Evolutionary conservation across 805 yeast species (phyloP).

Genomic region (Lipomyces orientalis): DNA sequence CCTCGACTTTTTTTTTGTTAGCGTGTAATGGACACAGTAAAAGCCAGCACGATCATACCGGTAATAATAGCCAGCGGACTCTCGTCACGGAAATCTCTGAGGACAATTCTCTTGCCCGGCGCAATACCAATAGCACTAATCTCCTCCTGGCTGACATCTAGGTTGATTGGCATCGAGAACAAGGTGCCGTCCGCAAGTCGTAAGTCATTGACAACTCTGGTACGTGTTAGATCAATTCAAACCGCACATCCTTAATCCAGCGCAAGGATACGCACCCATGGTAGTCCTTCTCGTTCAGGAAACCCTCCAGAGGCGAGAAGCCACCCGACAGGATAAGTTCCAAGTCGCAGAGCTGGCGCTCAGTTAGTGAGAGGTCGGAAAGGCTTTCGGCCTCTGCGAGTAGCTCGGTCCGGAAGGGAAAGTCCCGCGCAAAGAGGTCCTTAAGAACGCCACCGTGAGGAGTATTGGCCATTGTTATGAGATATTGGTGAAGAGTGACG

Average conservation of each 20-base stretch:
- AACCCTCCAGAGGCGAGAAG: constrained; percentile 83
- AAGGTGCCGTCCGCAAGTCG: constrained; percentile 76
- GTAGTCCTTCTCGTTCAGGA: constrained; percentile 71
- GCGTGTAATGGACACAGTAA: not conserved
- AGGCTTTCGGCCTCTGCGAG: constrained; percentile 62
- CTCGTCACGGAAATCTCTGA: constrained; percentile 83
- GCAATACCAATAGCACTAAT: constrained; percentile 51
- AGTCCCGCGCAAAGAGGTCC: constrained; percentile 85
- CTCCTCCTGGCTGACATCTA: constrained; percentile 68
- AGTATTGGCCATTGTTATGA: constrained; percentile 50
- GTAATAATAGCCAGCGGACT: constrained; percentile 80
- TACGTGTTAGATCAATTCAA: not conserved
- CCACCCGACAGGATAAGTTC: constrained; percentile 94
- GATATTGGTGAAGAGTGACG: not conserved
- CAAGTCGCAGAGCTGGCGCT: constrained; percentile 90
- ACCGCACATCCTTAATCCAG: not conserved
- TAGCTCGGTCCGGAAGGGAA: constrained; percentile 60
- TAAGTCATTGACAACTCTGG: constrained; percentile 64
- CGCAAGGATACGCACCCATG: constrained; percentile 41
- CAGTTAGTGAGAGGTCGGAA: constrained; percentile 60
- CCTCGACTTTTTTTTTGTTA: constrained; percentile 53
- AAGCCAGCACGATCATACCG: not conserved
- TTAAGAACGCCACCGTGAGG: constrained; percentile 94
- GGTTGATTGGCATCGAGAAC: constrained; percentile 92
- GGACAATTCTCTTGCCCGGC: constrained; percentile 67